These are phyloP conservation scores for Isochrysis galbana DNA, from an alignment of 78 protist species.

Conservation along the genomic window DNA sequence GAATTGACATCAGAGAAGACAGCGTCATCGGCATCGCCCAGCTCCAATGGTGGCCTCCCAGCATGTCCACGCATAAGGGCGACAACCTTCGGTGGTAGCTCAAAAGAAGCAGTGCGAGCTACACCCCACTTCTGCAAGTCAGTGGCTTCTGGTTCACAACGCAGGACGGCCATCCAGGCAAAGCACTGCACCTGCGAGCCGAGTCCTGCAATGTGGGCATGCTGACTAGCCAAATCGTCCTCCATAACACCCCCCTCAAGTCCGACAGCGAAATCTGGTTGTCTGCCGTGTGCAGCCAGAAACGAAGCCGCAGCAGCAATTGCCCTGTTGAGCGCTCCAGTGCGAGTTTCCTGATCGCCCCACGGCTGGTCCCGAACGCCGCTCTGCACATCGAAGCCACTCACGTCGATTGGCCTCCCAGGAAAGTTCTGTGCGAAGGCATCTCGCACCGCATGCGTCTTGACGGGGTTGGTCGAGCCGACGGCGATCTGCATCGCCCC, in stretches of 20 bases:
- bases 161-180: slow-evolving; percentile 6
- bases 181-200: neutral
- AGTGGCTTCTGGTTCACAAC: neutral
- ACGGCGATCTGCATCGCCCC: no score
- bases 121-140: neutral
- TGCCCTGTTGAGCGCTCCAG: slow-evolving; percentile 19
- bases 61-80: neutral
- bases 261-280: neutral
- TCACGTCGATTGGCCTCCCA: neutral
- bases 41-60: slow-evolving; percentile 17
- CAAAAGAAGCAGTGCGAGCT: neutral
- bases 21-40: slow-evolving; percentile 24
- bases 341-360: slow-evolving; percentile 11
- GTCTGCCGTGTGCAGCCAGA: neutral
- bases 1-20: neutral
- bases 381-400: neutral
- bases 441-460: neutral
- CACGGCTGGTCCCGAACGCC: slow-evolving; percentile 38
- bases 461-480: slow-evolving; percentile 32
- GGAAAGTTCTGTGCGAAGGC: neutral
- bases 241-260: neutral
- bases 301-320: neutral
- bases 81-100: neutral
- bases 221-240: neutral
- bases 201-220: neutral